Evolutionary conservation across 805 yeast genomes (phyloP).

Genomic region (Yamadazyma sp.): DNA sequence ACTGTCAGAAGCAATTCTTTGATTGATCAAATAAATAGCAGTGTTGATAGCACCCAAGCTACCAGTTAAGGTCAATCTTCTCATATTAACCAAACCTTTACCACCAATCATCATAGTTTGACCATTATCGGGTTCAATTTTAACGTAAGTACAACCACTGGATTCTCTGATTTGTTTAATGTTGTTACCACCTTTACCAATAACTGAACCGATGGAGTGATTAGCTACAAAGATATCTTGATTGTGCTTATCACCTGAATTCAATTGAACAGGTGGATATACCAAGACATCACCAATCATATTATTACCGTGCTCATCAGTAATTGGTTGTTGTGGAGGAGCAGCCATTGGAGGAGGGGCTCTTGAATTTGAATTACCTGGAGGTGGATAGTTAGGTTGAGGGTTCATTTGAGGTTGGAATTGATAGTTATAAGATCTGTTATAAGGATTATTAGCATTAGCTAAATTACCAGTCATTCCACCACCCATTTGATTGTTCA

Average conservation of each 20-base stretch:
- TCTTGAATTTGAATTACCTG: conserved; percentile 7
- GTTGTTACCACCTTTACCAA: conserved; percentile 83
- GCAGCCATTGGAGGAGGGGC: conserved; percentile 18
- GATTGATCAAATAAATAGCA: conserved; percentile 70
- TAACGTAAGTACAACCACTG: conserved; percentile 70
- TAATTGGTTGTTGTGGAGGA: conserved; percentile 33
- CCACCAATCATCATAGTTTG: conserved; percentile 49
- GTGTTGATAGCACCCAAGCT: conserved; percentile 63
- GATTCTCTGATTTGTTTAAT: conserved; percentile 72
- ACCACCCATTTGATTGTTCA: background rate
- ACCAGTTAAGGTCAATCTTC: conserved; percentile 69
- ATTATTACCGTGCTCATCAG: conserved; percentile 44
- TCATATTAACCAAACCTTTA: conserved; percentile 39
- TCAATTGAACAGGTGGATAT: conserved; percentile 32
- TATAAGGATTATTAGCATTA: conserved; percentile 12
- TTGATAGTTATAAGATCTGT: conserved; percentile 33
- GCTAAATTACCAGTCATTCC: conserved; percentile 3
- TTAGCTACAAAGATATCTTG: conserved; percentile 77
- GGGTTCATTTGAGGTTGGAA: conserved; percentile 79
- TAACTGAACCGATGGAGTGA: conserved; percentile 76
- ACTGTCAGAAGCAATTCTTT: conserved; percentile 65
- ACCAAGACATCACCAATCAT: conserved; percentile 44
- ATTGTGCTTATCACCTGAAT: conserved; percentile 51
- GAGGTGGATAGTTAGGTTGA: conserved; percentile 11
- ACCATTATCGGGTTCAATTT: conserved; percentile 58